Evolutionary conservation across 2,329 filamentous ascomycete species (phyloP), one percentile per base, ranked within the genome.

Genomic region (Clonostachys solani): DNA sequence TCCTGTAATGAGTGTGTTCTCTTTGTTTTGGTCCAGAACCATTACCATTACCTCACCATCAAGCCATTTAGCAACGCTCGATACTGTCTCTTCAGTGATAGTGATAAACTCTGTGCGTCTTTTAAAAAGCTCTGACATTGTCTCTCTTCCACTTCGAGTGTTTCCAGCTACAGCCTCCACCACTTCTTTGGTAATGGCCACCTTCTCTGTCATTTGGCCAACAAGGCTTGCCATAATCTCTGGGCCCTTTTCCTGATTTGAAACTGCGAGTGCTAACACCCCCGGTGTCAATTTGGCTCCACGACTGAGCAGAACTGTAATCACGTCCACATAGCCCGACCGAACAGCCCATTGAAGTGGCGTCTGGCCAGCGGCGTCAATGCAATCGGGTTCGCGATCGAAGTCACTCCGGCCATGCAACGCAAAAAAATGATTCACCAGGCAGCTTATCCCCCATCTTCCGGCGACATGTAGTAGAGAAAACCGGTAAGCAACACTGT

Each of bases 401-500:
- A 18, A 12, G 18, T 13, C 18, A 16, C n/a, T 36, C 34, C 10
- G 10, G 10, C 10, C n/a, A 10, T 36, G 10, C 10, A n/a, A 36
- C n/a, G n/a, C n/a, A 36, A 36, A 40, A 36, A 46, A 19, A 42
- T 49, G 33, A 15, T 50, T 42, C 5, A 42, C 46, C 19, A 52
- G 33, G 13, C 29, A 17, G 12, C 38, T 38, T 35, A 52, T 49
- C 6, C 46, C 49, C 49, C 46, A 50, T 4, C n/a, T 18, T 33
- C 18, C 49, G 36, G 50, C 50, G 23, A 52, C 40, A 42, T 50
- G 49, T 19, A 52, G 40, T 23, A 49, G 19, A 16, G 46, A 49
- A 16, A 48, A 48, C 5, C 12, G 6, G 7, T 29, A 33, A 34
- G 16, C 29, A 18, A 44, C 16, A 45, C 4, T 19, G 29, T 45